Evolutionary conservation across 2,329 filamentous ascomycete species (phyloP).

Genomic region (Blastomyces percursus): DNA sequence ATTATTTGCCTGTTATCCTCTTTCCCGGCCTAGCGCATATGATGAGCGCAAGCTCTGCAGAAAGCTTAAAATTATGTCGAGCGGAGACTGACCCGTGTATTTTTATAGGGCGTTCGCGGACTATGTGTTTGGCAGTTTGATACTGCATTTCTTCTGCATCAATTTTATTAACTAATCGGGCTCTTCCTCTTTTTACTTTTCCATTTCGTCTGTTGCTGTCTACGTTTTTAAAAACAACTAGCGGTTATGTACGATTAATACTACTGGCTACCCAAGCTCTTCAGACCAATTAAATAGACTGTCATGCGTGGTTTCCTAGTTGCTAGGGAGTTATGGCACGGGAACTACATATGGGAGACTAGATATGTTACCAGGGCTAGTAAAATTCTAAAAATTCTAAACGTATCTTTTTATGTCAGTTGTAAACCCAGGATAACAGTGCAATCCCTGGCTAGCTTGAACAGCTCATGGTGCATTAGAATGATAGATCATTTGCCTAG

Average conservation of each 20-base stretch:
- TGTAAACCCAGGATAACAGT: background rate
- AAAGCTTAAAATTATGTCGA: background rate
- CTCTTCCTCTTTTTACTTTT: background rate
- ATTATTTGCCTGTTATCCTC: background rate
- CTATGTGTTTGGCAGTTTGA: slow-evolving; percentile 85
- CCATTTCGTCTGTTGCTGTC: background rate
- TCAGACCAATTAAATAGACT: background rate
- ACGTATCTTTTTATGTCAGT: background rate
- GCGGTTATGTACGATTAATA: background rate
- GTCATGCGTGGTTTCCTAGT: background rate
- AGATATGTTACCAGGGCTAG: background rate
- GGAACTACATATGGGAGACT: background rate
- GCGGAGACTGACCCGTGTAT: background rate
- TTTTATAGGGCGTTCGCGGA: slow-evolving; percentile 76
- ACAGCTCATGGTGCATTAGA: background rate
- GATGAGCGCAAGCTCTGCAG: background rate
- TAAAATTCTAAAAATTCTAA: background rate
- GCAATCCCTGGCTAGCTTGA: background rate
- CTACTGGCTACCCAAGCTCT: background rate
- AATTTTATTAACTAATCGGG: slow-evolving; percentile 89
- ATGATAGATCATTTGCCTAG: background rate
- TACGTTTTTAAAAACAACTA: background rate
- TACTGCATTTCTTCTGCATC: slow-evolving; percentile 97
- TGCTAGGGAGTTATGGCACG: background rate
- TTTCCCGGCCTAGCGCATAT: slow-evolving; percentile 6